Evolutionary conservation across 495 filamentous ascomycete genomes (phyloP).

Genomic region (Aspergillus ellipticus): DNA sequence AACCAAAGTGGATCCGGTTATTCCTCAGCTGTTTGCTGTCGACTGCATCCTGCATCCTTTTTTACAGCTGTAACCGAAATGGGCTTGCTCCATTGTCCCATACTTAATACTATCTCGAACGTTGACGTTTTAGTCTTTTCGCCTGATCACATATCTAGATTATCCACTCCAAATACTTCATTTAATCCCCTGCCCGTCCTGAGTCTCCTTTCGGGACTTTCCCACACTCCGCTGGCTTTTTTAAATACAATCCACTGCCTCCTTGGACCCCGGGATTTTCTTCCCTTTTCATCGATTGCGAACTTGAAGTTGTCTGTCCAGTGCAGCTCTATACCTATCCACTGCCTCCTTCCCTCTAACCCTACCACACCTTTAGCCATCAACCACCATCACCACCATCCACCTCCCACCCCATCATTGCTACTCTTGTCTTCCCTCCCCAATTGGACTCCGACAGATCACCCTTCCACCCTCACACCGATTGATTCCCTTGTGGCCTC

Average conservation of each 20-base stretch:
- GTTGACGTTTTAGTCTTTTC: conserved; percentile 37
- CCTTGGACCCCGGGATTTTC: conserved; percentile 9
- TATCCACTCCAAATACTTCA: conserved; percentile 39
- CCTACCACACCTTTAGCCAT: background rate
- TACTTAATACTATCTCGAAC: conserved; percentile 29
- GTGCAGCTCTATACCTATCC: background rate
- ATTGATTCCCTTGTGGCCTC: background rate
- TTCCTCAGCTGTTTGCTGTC: conserved; percentile 36
- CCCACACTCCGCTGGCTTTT: conserved; percentile 16
- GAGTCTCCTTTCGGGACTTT: conserved; percentile 17
- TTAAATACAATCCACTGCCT: conserved; percentile 9
- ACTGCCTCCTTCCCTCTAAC: conserved; percentile 6
- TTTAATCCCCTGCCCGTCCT: conserved; percentile 33
- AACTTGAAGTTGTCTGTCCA: background rate
- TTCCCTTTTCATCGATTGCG: background rate
- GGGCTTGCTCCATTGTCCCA: conserved; percentile 20
- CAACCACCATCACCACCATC: background rate
- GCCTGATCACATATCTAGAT: conserved; percentile 40
- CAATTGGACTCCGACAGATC: background rate
- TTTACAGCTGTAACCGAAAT: conserved; percentile 46
- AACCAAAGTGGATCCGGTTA: conserved; percentile 17
- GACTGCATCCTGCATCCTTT: conserved; percentile 35
- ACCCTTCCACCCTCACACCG: background rate
- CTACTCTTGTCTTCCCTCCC: background rate
- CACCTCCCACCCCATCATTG: background rate